These are phyloP conservation scores for Casaregolazyma suthepensis DNA, from an alignment of 1,139 yeast species.

Conservation along the genomic window DNA sequence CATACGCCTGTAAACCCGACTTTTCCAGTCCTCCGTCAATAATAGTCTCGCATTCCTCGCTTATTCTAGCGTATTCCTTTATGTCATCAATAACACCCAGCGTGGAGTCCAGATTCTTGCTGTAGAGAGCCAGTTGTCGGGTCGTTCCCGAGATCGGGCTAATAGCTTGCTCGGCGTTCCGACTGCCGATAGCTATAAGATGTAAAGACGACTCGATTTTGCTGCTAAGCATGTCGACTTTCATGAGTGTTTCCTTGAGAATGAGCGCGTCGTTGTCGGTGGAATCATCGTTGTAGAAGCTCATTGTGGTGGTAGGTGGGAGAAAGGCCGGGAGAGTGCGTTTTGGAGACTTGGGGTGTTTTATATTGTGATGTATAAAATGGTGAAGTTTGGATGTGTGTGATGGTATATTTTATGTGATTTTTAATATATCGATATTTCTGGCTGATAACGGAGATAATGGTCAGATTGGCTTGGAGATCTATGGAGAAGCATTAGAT, in stretches of 20 bases:
- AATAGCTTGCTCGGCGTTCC: constrained; percentile 57
- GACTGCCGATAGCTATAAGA: constrained; percentile 51
- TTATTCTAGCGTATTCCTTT: constrained; percentile 53
- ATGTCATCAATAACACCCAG: constrained; percentile 57
- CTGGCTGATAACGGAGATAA: background rate
- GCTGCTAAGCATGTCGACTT: constrained; percentile 51
- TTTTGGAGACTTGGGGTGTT: too few species aligned
- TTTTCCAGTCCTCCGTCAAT: constrained; percentile 23
- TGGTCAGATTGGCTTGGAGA: too few species aligned
- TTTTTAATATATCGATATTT: background rate
- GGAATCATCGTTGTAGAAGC: constrained; percentile 2
- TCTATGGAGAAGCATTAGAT: too few species aligned
- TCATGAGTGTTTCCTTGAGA: constrained; percentile 62
- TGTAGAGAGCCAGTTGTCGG: constrained; percentile 48
- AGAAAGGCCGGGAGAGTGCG: background rate
- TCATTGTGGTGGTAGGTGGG: constrained; percentile 1
- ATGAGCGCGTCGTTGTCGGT: constrained; percentile 86
- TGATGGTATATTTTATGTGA: background rate
- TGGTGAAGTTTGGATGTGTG: background rate
- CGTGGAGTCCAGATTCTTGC: constrained; percentile 52
- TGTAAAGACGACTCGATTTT: constrained; percentile 52
- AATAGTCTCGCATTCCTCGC: constrained; percentile 22
- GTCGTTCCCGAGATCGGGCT: constrained; percentile 68
- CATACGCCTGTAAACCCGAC: constrained; percentile 18
- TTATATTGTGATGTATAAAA: too few species aligned